phyloP scores from a whole-genome alignment of 768 basidiomycete genomes.

The Udeniomyces megalosporus region DNA sequence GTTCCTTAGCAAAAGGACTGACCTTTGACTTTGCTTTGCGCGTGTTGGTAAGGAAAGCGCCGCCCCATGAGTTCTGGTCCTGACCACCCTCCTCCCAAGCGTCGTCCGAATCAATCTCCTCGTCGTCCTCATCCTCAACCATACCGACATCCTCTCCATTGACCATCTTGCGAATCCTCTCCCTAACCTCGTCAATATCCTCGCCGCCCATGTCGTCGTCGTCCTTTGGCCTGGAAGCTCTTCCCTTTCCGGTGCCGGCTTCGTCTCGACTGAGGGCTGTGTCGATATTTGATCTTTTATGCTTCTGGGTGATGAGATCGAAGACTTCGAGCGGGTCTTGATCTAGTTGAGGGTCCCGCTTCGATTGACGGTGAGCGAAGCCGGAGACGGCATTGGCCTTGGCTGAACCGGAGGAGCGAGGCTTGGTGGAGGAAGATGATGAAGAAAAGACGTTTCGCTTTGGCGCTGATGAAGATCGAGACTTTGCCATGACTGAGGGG shows the following conservation, averaged over 20 bases:
- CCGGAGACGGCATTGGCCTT: slow-evolving; percentile 3
- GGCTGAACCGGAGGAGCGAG: neutral
- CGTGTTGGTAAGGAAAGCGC: slow-evolving; percentile 23
- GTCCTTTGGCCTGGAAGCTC: slow-evolving; percentile 22
- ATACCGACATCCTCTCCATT: slow-evolving; percentile 24
- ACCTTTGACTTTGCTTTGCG: slow-evolving; percentile 18
- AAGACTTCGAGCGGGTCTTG: slow-evolving; percentile 11
- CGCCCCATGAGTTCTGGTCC: slow-evolving; percentile 30
- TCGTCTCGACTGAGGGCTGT: slow-evolving; percentile 18
- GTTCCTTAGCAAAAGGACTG: neutral
- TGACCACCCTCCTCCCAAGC: slow-evolving; percentile 30
- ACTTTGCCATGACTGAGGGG: neutral
- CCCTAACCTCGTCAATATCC: slow-evolving; percentile 29
- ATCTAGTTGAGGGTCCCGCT: neutral
- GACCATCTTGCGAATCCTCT: slow-evolving; percentile 27
- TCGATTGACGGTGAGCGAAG: slow-evolving; percentile 1
- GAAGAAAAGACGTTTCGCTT: slow-evolving; percentile 2
- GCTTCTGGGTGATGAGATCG: slow-evolving; percentile 2
- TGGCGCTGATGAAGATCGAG: neutral
- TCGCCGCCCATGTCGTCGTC: slow-evolving; percentile 26
- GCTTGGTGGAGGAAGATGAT: neutral
- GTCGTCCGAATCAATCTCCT: slow-evolving; percentile 30
- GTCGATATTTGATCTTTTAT: slow-evolving; percentile 8
- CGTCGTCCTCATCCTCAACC: slow-evolving; percentile 24
- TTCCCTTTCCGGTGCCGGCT: slow-evolving; percentile 3